Conservation (phyloP, 2,329 filamentous ascomycete species). For the Monilinia polystroma region DNA sequence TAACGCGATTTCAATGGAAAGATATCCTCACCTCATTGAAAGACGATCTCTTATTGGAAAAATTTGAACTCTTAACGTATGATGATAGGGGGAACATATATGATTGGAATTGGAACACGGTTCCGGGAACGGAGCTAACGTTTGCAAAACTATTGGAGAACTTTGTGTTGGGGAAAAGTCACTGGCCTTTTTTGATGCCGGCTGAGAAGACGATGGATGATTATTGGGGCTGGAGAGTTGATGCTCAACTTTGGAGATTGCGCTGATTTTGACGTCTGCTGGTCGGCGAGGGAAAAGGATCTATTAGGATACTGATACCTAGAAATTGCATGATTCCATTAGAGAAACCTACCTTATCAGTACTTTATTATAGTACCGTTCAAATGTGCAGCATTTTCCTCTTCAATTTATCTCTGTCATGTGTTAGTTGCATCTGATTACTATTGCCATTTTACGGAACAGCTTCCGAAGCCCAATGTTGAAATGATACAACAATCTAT, state of each 20-base stretch:
- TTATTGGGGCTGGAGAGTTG: slow-evolving; percentile 25
- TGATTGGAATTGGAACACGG: slow-evolving; percentile 15
- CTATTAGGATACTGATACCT: not conserved
- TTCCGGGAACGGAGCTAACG: not conserved
- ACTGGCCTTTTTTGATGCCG: slow-evolving; percentile 20
- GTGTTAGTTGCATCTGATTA: too few relatives aligned
- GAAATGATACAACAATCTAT: too few relatives aligned
- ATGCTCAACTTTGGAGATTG: slow-evolving; percentile 13
- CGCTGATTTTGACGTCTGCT: not conserved
- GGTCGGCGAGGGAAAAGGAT: too few relatives aligned
- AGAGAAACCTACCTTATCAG: not conserved
- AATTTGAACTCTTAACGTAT: slow-evolving; percentile 21
- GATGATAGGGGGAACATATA: slow-evolving; percentile 21
- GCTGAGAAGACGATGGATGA: slow-evolving; percentile 22
- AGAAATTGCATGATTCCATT: not conserved
- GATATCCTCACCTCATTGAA: not conserved
- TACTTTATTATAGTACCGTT: not conserved
- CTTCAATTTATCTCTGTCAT: too few relatives aligned
- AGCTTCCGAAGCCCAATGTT: too few relatives aligned
- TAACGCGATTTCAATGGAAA: slow-evolving; percentile 17
- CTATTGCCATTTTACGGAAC: too few relatives aligned
- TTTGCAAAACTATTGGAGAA: slow-evolving; percentile 20
- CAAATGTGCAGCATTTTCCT: too few relatives aligned
- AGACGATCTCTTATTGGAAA: slow-evolving; percentile 1
- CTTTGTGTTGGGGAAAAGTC: not conserved